Conservation (phyloP, 2,329 filamentous ascomycete species). For the Fusarium fracticaudum region DNA sequence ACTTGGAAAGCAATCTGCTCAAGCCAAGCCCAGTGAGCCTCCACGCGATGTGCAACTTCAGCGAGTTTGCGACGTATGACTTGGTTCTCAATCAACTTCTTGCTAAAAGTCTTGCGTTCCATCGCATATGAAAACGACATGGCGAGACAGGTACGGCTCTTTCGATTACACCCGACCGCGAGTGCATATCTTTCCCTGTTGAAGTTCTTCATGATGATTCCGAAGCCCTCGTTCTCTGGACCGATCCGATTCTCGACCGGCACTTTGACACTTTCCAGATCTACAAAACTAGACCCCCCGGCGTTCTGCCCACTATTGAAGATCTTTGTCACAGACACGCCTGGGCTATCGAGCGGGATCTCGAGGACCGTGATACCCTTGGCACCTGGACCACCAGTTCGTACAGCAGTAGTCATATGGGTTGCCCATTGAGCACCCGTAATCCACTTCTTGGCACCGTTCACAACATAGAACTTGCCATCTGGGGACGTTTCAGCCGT, state of each 20-base stretch:
- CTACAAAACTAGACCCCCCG: not conserved
- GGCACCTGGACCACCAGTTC: not conserved
- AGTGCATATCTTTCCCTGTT: not conserved
- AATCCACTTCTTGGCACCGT: not conserved
- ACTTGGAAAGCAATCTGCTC: not conserved
- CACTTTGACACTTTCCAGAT: not conserved
- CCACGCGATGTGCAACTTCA: not conserved
- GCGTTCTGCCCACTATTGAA: not conserved
- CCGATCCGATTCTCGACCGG: not conserved
- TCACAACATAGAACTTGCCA: not conserved
- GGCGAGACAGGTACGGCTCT: not conserved
- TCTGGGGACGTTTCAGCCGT: not conserved
- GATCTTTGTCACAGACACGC: not conserved
- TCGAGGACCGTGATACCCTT: not conserved
- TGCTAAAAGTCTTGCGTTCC: not conserved
- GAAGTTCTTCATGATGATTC: not conserved
- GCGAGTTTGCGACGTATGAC: not conserved
- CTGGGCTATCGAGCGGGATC: not conserved
- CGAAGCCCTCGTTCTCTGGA: not conserved
- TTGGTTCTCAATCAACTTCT: not conserved
- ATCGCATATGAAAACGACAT: not conserved
- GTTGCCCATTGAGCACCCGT: not conserved
- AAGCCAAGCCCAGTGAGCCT: not conserved
- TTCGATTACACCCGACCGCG: not conserved
- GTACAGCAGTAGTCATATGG: not conserved